A percentile compares a stretch with the other conserved stretches of the same genome.
Conservation (phyloP, 208 protist species). For the Leishmania turanica region DNA sequence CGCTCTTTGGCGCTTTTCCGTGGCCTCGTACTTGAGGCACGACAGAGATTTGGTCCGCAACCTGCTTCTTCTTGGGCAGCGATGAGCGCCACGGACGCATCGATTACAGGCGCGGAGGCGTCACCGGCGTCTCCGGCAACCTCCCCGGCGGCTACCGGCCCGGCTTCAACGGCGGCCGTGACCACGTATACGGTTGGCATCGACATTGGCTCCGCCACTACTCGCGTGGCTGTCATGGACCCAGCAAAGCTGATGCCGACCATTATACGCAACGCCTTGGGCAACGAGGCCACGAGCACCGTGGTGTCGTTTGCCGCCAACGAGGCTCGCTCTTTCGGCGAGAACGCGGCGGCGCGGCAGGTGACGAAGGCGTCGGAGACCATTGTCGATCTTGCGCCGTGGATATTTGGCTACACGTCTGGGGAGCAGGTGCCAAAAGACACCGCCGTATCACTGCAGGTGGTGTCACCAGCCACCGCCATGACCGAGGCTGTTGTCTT, state of each 20-base stretch:
- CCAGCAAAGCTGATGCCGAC: slow-evolving; percentile 58
- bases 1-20: neutral
- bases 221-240: slow-evolving; percentile 58
- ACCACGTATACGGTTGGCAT: slow-evolving; percentile 46
- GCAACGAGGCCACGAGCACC: slow-evolving; percentile 69
- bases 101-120: slow-evolving; percentile 1
- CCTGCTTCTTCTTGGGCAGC: neutral
- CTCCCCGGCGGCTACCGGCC: slow-evolving; percentile 3
- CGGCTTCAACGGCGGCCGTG: slow-evolving; percentile 4
- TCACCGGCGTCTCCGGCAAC: neutral
- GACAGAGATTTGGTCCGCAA: neutral
- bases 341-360: slow-evolving; percentile 57
- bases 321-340: slow-evolving; percentile 63
- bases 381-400: slow-evolving; percentile 53
- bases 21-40: neutral
- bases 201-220: slow-evolving; percentile 62
- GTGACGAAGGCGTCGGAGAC: slow-evolving; percentile 65
- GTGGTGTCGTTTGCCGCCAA: slow-evolving; percentile 54
- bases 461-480: slow-evolving; percentile 20
- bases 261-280: slow-evolving; percentile 69
- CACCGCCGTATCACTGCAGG: slow-evolving; percentile 13
- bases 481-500: slow-evolving; percentile 22
- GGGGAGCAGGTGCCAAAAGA: slow-evolving; percentile 24
- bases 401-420: slow-evolving; percentile 40
- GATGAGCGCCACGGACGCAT: slow-evolving; percentile 13